Evolutionary conservation across 768 basidiomycete species (phyloP).

Genomic region (Butyriboletus loyo): DNA sequence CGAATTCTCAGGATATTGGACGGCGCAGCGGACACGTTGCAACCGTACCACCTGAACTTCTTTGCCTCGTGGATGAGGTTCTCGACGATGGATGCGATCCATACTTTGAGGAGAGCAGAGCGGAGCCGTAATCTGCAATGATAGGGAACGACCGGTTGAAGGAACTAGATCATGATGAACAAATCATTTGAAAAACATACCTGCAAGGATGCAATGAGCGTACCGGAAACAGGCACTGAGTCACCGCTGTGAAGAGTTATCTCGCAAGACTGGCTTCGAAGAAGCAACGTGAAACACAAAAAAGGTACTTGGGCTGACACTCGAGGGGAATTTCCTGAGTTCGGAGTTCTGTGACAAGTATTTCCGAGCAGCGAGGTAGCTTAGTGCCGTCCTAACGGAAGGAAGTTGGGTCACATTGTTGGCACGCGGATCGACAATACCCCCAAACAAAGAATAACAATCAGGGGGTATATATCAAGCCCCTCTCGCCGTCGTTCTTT

Average conservation of each 20-base stretch:
- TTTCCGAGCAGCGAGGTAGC: no score
- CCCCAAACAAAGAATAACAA: constrained; percentile 18
- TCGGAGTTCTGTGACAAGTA: no score
- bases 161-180: neutral
- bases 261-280: neutral
- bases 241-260: neutral
- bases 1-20: constrained; percentile 8
- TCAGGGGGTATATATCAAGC: constrained; percentile 4
- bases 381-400: no score
- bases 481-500: fast-evolving
- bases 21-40: constrained; percentile 10
- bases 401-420: no score
- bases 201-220: neutral
- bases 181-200: neutral
- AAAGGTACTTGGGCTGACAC: neutral
- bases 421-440: no score
- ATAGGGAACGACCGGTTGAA: neutral
- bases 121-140: neutral
- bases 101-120: neutral
- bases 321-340: no score
- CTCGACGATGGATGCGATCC: neutral
- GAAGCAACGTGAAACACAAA: neutral
- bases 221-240: neutral
- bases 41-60: constrained; percentile 10
- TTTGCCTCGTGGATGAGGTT: constrained; percentile 14